phyloP scores from a whole-genome alignment of 2,329 filamentous ascomycete genomes.

The Nigrograna mackinnonii region DNA sequence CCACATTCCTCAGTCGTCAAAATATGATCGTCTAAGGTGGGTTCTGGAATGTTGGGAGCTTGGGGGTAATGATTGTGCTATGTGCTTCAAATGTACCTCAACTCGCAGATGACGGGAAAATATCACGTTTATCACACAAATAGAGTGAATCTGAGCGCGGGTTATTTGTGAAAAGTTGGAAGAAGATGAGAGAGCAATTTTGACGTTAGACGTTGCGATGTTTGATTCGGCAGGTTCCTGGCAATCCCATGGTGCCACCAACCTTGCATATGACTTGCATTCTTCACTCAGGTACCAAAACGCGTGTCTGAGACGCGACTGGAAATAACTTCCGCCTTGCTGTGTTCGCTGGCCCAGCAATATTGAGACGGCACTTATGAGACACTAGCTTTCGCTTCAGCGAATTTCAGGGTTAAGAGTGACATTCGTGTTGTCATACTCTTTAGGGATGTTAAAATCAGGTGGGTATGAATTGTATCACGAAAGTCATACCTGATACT shows the following conservation, averaged over 20 bases:
- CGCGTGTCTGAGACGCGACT: conserved; percentile 21
- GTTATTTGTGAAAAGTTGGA: not conserved
- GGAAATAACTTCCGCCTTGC: conserved; percentile 18
- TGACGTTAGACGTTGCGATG: conserved; percentile 12
- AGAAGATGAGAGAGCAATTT: not conserved
- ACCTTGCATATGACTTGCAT: conserved; percentile 35
- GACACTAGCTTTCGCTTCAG: conserved; percentile 24
- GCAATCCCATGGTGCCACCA: conserved; percentile 20
- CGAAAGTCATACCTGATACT: too few relatives aligned
- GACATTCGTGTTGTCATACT: conserved; percentile 6
- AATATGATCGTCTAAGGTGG: conserved; percentile 9
- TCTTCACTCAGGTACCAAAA: conserved; percentile 29
- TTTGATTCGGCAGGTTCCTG: conserved; percentile 8
- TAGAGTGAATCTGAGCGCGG: not conserved
- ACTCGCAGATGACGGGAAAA: not conserved
- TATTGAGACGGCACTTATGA: conserved; percentile 20
- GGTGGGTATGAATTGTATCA: not conserved
- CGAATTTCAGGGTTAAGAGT: conserved; percentile 9
- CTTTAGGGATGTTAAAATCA: too few relatives aligned
- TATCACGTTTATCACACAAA: not conserved
- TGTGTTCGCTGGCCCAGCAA: too few relatives aligned
- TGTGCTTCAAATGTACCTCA: not conserved
- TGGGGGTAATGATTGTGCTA: not conserved
- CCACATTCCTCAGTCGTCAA: conserved; percentile 27
- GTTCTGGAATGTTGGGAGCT: conserved; percentile 18